These are phyloP conservation scores for Aspergillus sparsus DNA, from an alignment of 495 filamentous ascomycete species.

Conservation along the genomic window DNA sequence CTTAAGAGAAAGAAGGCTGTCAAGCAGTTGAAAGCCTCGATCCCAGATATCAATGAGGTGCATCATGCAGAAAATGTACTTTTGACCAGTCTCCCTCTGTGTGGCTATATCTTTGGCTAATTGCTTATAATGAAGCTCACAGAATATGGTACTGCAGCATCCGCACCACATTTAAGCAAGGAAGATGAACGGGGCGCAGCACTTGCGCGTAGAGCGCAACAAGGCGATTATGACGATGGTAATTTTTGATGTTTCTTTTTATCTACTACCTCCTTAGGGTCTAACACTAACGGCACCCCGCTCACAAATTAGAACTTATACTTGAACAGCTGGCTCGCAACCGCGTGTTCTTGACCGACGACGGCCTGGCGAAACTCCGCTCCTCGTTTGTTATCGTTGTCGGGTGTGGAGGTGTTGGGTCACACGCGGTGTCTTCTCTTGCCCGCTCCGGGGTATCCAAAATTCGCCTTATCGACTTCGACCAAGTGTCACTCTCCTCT, in stretches of 20 bases:
- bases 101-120: not conserved
- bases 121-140: constrained; percentile 60
- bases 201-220: constrained; percentile 76
- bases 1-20: constrained; percentile 62
- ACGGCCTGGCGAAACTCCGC: constrained; percentile 76
- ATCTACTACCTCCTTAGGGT: not conserved
- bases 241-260: constrained; percentile 10
- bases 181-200: constrained; percentile 77
- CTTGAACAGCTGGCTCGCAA: constrained; percentile 96
- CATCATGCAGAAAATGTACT: constrained; percentile 45
- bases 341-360: constrained; percentile 83
- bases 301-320: constrained; percentile 65
- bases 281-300: constrained; percentile 21
- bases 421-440: constrained; percentile 82
- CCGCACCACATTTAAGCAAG: constrained; percentile 54
- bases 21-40: constrained; percentile 69
- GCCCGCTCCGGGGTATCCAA: constrained; percentile 84
- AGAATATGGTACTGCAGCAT: constrained; percentile 68
- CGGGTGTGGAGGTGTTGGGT: constrained; percentile 92
- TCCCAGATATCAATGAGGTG: constrained; percentile 55
- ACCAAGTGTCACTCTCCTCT: constrained; percentile 92
- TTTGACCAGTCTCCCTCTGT: not conserved
- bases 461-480: constrained; percentile 93
- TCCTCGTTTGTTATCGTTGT: constrained; percentile 83
- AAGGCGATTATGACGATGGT: constrained; percentile 92